A percentile compares a stretch with the other conserved stretches of the same genome.
phyloP scores from a whole-genome alignment of 2,329 filamentous ascomycete species.

The Alternaria rosae region DNA sequence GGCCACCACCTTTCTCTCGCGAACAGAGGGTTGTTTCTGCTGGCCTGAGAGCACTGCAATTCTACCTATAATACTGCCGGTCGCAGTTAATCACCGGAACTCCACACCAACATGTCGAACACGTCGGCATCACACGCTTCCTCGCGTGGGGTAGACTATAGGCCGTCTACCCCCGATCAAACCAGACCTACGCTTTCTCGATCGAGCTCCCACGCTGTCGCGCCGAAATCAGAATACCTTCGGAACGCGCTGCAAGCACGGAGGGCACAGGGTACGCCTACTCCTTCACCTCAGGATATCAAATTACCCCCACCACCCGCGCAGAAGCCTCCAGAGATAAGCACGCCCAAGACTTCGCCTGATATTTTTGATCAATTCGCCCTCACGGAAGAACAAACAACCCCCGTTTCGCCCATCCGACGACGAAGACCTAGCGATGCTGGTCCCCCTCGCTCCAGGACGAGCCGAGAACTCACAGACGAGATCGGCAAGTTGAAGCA shows the following conservation, averaged over 20 bases:
- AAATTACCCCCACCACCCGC: conserved; percentile 11
- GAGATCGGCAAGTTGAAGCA: conserved; percentile 38
- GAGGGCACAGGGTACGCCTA: conserved; percentile 33
- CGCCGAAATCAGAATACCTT: conserved; percentile 46
- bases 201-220: conserved; percentile 26
- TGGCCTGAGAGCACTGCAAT: neutral
- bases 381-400: conserved; percentile 41
- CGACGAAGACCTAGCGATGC: conserved; percentile 38
- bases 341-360: conserved; percentile 17
- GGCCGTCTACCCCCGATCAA: conserved; percentile 28
- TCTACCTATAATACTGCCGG: conserved; percentile 1
- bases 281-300: conserved; percentile 15
- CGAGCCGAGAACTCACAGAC: conserved; percentile 38
- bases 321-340: conserved; percentile 8
- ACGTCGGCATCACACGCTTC: conserved; percentile 28
- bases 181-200: conserved; percentile 18
- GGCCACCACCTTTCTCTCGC: neutral
- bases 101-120: conserved; percentile 31
- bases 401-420: conserved; percentile 37
- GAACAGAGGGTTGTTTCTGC: conserved; percentile 10
- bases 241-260: conserved; percentile 43
- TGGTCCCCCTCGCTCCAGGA: conserved; percentile 32
- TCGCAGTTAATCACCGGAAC: neutral
- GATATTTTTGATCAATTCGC: conserved; percentile 36
- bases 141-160: conserved; percentile 19